phyloP scores from a whole-genome alignment of 495 filamentous ascomycete genomes.

The Hamigera avellanea region DNA sequence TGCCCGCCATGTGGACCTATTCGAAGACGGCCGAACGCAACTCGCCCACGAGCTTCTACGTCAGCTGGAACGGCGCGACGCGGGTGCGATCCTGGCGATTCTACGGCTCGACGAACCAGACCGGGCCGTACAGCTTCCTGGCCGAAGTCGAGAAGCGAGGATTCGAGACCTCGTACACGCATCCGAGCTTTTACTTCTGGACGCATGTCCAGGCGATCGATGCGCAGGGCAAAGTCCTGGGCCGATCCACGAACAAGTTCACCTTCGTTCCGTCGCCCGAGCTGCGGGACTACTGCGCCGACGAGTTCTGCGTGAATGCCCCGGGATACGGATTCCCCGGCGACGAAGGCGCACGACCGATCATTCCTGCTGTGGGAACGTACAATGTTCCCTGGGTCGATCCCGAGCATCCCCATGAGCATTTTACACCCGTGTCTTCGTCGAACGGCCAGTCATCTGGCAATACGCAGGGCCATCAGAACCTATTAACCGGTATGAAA shows the following conservation, averaged over 20 bases:
- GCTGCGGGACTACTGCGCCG: constrained; percentile 24
- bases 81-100: constrained; percentile 30
- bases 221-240: constrained; percentile 20
- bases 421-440: too few species aligned
- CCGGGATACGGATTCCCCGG: constrained; percentile 22
- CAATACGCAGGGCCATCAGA: too few species aligned
- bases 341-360: constrained; percentile 17
- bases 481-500: too few species aligned
- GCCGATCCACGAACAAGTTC: constrained; percentile 22
- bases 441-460: too few species aligned
- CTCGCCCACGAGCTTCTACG: constrained; percentile 28
- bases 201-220: constrained; percentile 26
- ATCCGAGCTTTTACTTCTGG: constrained; percentile 22
- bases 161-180: constrained; percentile 29
- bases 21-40: constrained; percentile 15
- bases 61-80: constrained; percentile 39
- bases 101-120: constrained; percentile 23
- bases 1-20: constrained; percentile 34
- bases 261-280: constrained; percentile 31
- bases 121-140: constrained; percentile 21
- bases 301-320: constrained; percentile 22
- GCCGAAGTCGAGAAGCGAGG: constrained; percentile 22
- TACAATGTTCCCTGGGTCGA: constrained; percentile 33
- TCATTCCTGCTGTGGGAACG: constrained; percentile 23
- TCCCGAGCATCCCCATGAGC: constrained; percentile 9